Percentiles rank a stretch among this genome's conserved stretches.
Conservation (phyloP, 495 filamentous ascomycete species). For the Amniculicola lignicola region DNA sequence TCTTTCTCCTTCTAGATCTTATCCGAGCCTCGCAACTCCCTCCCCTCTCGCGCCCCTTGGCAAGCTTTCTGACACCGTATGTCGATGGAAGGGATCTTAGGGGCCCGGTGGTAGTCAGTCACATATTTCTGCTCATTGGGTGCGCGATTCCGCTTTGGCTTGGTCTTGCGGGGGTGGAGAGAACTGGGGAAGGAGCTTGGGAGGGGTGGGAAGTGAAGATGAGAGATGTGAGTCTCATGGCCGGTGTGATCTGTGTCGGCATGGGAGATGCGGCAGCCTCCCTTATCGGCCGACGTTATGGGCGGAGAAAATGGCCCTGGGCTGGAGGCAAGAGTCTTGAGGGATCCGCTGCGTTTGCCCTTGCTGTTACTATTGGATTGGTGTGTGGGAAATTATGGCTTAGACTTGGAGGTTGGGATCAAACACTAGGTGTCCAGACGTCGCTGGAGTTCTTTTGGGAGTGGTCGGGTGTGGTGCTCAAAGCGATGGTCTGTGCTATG, state of each 20-base stretch:
- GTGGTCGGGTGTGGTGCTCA: slow-evolving; percentile 49
- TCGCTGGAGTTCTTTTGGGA: slow-evolving; percentile 7
- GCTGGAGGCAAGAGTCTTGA: slow-evolving; percentile 93
- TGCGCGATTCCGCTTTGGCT: slow-evolving; percentile 95
- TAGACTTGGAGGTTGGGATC: slow-evolving; percentile 64
- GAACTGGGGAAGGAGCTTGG: slow-evolving; percentile 52
- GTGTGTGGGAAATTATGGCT: slow-evolving; percentile 73
- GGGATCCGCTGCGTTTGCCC: slow-evolving; percentile 80
- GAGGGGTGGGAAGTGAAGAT: slow-evolving; percentile 67
- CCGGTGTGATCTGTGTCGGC: slow-evolving; percentile 88
- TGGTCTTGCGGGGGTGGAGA: slow-evolving; percentile 62
- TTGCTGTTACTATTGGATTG: slow-evolving; percentile 73
- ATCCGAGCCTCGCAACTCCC: slow-evolving; percentile 88
- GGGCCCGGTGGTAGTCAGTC: slow-evolving; percentile 89
- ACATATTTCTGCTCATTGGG: slow-evolving; percentile 95
- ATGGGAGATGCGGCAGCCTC: slow-evolving; percentile 95
- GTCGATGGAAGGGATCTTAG: slow-evolving; percentile 91
- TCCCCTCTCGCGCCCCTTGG: slow-evolving; percentile 77
- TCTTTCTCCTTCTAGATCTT: slow-evolving; percentile 85
- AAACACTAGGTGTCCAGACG: slow-evolving; percentile 35
- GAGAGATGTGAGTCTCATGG: slow-evolving; percentile 80
- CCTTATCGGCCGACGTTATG: slow-evolving; percentile 82
- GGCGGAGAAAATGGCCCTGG: slow-evolving; percentile 91
- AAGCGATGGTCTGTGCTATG: slow-evolving; percentile 65
- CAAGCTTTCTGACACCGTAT: slow-evolving; percentile 83